These are phyloP conservation scores for Acer campestre DNA, from an alignment of 345 rosid species.

Conservation along the genomic window DNA sequence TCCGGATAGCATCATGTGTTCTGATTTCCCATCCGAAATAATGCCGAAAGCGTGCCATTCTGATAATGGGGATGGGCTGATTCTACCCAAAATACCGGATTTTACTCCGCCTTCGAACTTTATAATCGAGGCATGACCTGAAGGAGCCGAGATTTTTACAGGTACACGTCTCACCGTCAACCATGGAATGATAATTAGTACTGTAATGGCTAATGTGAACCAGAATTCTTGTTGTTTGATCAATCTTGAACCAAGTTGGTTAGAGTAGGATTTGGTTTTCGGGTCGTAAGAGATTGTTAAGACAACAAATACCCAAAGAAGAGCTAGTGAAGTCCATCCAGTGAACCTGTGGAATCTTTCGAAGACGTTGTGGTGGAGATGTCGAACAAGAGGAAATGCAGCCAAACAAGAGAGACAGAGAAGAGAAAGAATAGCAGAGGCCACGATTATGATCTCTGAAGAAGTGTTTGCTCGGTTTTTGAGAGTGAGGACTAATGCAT, in stretches of 20 bases:
- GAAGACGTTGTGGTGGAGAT: conserved; percentile 78
- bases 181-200: conserved; percentile 71
- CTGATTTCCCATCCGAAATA: conserved; percentile 66
- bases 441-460: conserved; percentile 57
- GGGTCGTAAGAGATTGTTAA: conserved; percentile 68
- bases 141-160: conserved; percentile 53
- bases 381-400: conserved; percentile 81
- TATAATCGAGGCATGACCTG: conserved; percentile 77
- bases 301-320: conserved; percentile 67
- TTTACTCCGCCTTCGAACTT: conserved; percentile 70
- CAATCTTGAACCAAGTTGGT: conserved; percentile 44
- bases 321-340: conserved; percentile 71
- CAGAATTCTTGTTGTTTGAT: conserved; percentile 69
- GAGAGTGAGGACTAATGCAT: conserved; percentile 61
- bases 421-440: conserved; percentile 57
- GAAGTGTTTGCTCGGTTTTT: conserved; percentile 54
- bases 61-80: conserved; percentile 87
- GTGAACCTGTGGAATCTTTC: conserved; percentile 74
- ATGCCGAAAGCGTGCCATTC: conserved; percentile 97
- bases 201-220: conserved; percentile 64
- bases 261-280: conserved; percentile 48
- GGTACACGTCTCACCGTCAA: conserved; percentile 68
- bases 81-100: conserved; percentile 78
- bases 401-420: conserved; percentile 59
- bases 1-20: conserved; percentile 90